Conservation (phyloP, 805 yeast genomes). For the Lachancea kluyveri region DNA sequence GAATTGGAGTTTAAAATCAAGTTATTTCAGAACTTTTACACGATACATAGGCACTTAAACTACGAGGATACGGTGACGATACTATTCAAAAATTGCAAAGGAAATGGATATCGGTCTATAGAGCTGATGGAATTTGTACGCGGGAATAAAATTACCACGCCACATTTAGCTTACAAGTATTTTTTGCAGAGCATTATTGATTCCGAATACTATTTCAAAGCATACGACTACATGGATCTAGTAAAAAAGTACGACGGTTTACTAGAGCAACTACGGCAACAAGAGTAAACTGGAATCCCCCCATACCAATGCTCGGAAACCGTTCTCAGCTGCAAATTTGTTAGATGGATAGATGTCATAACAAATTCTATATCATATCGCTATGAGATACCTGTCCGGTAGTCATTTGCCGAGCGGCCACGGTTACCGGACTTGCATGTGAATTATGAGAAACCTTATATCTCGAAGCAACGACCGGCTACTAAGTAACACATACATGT, state of each 20-base stretch:
- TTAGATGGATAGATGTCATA: too few species aligned
- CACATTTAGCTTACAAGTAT: conserved; percentile 3
- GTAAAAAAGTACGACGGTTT: background rate
- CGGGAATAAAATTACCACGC: background rate
- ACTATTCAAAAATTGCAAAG: conserved; percentile 1
- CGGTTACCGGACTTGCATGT: too few species aligned
- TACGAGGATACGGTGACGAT: conserved; percentile 5
- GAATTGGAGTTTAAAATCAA: conserved; percentile 5
- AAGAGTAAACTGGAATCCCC: too few species aligned
- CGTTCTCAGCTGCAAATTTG: too few species aligned
- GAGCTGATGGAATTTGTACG: conserved; percentile 5
- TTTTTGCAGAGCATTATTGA: conserved; percentile 1
- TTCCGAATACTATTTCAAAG: background rate
- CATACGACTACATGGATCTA: background rate
- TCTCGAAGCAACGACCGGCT: too few species aligned
- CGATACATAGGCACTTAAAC: conserved; percentile 1
- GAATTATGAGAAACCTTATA: too few species aligned
- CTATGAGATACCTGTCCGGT: too few species aligned
- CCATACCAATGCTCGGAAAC: too few species aligned
- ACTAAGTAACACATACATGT: too few species aligned
- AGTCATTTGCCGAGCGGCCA: too few species aligned
- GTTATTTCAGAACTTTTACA: conserved; percentile 2
- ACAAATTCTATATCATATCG: too few species aligned
- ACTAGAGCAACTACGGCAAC: background rate
- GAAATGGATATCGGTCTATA: conserved; percentile 4